A percentile compares a stretch with the other conserved stretches of the same genome.
These are phyloP conservation scores for Nigrograna mackinnonii DNA, from an alignment of 2,329 filamentous ascomycete genomes.

Conservation along the genomic window DNA sequence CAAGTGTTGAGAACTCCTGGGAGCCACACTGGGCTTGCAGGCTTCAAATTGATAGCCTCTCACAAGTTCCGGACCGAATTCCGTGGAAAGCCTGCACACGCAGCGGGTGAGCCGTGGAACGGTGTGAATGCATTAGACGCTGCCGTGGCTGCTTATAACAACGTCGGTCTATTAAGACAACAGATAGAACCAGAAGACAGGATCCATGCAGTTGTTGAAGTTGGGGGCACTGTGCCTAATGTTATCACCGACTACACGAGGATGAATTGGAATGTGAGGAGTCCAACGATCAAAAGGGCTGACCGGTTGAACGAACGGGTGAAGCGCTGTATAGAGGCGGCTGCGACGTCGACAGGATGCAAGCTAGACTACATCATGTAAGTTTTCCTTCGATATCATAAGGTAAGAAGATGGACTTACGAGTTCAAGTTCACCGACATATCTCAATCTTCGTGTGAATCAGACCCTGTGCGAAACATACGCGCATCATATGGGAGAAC, in stretches of 20 bases:
- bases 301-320: no score
- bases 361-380: conserved; percentile 40
- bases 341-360: conserved; percentile 17
- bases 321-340: conserved; percentile 34
- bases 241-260: conserved; percentile 45
- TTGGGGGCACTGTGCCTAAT: conserved; percentile 43
- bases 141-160: conserved; percentile 34
- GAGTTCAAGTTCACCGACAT: conserved; percentile 37
- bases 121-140: conserved; percentile 2
- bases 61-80: conserved; percentile 17
- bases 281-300: conserved; percentile 35
- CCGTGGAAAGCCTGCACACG: conserved; percentile 19
- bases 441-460: conserved; percentile 53
- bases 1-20: conserved; percentile 17
- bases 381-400: conserved; percentile 10
- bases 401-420: not conserved
- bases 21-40: conserved; percentile 43
- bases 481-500: conserved; percentile 47
- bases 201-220: conserved; percentile 43
- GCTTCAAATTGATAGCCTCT: conserved; percentile 10
- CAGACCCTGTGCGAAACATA: conserved; percentile 50
- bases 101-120: conserved; percentile 2
- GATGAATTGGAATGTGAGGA: conserved; percentile 46
- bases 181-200: conserved; percentile 42
- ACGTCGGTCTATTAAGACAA: conserved; percentile 33